Evolutionary conservation across 495 filamentous ascomycete genomes (phyloP).

Genomic region (Pyrenula aspistea): DNA sequence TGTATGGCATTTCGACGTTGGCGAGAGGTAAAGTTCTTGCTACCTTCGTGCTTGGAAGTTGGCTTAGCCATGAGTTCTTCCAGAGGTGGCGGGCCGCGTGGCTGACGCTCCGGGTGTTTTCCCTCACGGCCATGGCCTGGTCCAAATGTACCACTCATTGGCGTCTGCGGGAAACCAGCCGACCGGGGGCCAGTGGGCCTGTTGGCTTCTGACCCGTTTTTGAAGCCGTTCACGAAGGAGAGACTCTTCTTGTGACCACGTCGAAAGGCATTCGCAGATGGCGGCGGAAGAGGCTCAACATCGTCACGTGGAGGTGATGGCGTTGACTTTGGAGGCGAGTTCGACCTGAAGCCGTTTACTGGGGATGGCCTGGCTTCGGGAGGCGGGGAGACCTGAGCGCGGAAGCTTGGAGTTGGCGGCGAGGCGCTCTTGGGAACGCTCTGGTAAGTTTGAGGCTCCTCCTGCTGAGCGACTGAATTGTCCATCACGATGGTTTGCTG

Average conservation of each 20-base stretch:
- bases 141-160: conserved; percentile 77
- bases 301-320: conserved; percentile 45
- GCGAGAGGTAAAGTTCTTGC: conserved; percentile 95
- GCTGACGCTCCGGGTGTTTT: conserved; percentile 89
- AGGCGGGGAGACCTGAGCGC: conserved; percentile 72
- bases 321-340: conserved; percentile 59
- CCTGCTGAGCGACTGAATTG: conserved; percentile 27
- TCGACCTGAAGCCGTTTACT: conserved; percentile 25
- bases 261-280: conserved; percentile 76
- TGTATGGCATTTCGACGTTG: conserved; percentile 85
- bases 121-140: conserved; percentile 87
- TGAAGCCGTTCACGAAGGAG: conserved; percentile 58
- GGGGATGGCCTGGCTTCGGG: conserved; percentile 42
- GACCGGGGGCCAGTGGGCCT: conserved; percentile 58
- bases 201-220: conserved; percentile 48
- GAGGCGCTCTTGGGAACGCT: conserved; percentile 27
- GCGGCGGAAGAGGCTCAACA: conserved; percentile 60
- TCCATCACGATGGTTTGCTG: conserved; percentile 67
- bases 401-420: conserved; percentile 46
- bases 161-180: conserved; percentile 65
- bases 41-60: conserved; percentile 88
- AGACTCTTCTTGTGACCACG: conserved; percentile 83
- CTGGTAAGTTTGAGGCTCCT: conserved; percentile 14
- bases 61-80: conserved; percentile 87
- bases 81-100: conserved; percentile 79